Evolutionary conservation across 2,329 filamentous ascomycete species (phyloP), one percentile per base, ranked within the genome.

Genomic region (Ophiostoma novo-ulmi): DNA sequence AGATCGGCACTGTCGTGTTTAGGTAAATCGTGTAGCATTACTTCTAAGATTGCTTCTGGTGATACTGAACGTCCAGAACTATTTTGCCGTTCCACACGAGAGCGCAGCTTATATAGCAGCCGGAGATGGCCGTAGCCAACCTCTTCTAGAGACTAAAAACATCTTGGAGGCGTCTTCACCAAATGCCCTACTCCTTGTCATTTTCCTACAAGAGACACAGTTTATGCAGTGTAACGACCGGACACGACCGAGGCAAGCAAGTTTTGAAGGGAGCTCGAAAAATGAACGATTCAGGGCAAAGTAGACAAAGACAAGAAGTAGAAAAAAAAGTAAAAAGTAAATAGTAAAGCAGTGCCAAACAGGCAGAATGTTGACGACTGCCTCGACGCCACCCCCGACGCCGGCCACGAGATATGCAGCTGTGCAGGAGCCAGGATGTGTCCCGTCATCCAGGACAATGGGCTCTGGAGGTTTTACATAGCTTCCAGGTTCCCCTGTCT

Each of bases 391-490:
- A 26, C 52, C 5, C 5, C 26, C 22, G 52, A 58, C 22, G 22
- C 52, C n/a, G n/a, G 22, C 22, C 52, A 58, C n/a, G n/a, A 58
- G 52, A 31, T 48, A 48, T 48, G 44, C 44, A 48, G 44, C 5
- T 48, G 44, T 48, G 52, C 52, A 58, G 52, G 44, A 26, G n/a
- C 44, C 44, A 48, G 44, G 17, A 48, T 58, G 52, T 58, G 52
- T 58, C 52, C 52, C 52, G n/a, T 58, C n/a, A 58, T 31, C 52
- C 52, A 26, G 52, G 52, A 26, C 52, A 1, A 58, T 11, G 22
- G 52, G n/a, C 52, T 22, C 22, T 22, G 52, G 10, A 14, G 13
- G n/a, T 8, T 13, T 26, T 13, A 13, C 52, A 14, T 22, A 5
- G n/a, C 52, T 11, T 58, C n/a, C 52, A 10, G 17, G 44, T 48